Conservation (phyloP, 768 basidiomycete genomes). For the Suillus ampliporus region DNA sequence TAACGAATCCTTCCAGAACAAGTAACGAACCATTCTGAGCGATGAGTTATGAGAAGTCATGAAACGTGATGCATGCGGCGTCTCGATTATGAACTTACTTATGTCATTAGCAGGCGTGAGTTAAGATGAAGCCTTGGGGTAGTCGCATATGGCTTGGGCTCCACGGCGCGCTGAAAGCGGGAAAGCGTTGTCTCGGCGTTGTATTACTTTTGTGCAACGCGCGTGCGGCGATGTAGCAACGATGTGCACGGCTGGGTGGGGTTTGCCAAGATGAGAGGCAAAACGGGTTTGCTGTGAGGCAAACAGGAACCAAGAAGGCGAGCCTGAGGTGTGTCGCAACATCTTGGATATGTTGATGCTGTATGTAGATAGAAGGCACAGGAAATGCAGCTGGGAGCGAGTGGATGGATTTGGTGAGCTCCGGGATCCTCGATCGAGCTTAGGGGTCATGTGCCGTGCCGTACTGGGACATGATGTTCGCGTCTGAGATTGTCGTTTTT, state of each 20-base stretch:
- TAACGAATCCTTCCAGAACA: conserved; percentile 4
- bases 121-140: conserved; percentile 4
- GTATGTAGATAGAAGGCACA: conserved; percentile 10
- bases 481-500: conserved; percentile 5
- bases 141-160: neutral
- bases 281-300: conserved; percentile 1
- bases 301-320: conserved; percentile 3
- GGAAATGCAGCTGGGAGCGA: conserved; percentile 2
- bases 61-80: conserved; percentile 5
- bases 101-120: conserved; percentile 3
- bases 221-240: conserved; percentile 6
- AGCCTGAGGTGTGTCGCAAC: conserved; percentile 5
- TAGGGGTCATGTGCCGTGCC: conserved; percentile 3
- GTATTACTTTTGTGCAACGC: conserved; percentile 6
- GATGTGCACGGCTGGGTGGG: conserved; percentile 1
- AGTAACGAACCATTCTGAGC: neutral
- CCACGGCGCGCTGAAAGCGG: conserved; percentile 10
- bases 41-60: neutral
- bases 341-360: conserved; percentile 4
- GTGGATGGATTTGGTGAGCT: conserved; percentile 4
- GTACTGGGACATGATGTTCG: conserved; percentile 1
- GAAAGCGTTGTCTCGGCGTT: conserved; percentile 3
- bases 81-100: conserved; percentile 5
- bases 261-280: conserved; percentile 1
- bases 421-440: neutral